These are phyloP conservation scores for Tothia fuscella DNA, from an alignment of 2,329 filamentous ascomycete species.

Conservation along the genomic window DNA sequence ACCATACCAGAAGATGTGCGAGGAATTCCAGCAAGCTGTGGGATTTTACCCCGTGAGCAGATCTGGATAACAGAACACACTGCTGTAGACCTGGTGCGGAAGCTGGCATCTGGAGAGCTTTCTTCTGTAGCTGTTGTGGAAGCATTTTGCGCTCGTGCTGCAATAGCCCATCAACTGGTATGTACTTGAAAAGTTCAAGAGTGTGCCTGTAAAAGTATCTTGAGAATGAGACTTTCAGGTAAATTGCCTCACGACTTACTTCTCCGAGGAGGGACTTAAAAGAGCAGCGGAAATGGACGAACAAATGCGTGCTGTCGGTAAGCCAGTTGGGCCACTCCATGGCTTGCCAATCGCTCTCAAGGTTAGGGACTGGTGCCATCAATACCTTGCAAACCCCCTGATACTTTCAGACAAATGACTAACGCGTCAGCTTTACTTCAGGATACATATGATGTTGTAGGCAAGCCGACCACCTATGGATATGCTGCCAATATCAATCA, in stretches of 20 bases:
- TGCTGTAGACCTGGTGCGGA: slow-evolving; percentile 29
- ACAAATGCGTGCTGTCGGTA: slow-evolving; percentile 5
- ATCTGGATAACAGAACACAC: slow-evolving; percentile 37
- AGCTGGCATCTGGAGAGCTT: slow-evolving; percentile 24
- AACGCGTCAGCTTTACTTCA: background rate
- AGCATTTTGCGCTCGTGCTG: slow-evolving; percentile 33
- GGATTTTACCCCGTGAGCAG: slow-evolving; percentile 20
- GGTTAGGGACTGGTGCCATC: too few relatives aligned
- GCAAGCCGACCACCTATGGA: slow-evolving; percentile 28
- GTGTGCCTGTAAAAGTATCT: too few relatives aligned
- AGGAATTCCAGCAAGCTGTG: background rate
- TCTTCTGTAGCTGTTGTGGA: slow-evolving; percentile 26
- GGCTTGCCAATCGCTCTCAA: slow-evolving; percentile 25
- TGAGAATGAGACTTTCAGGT: slow-evolving; percentile 16
- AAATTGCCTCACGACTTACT: slow-evolving; percentile 29
- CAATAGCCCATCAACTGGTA: slow-evolving; percentile 1
- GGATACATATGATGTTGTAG: slow-evolving; percentile 21
- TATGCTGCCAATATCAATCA: slow-evolving; percentile 31
- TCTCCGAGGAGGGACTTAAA: slow-evolving; percentile 24
- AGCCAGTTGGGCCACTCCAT: slow-evolving; percentile 11
- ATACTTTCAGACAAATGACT: background rate
- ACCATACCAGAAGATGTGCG: too few relatives aligned
- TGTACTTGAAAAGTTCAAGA: background rate
- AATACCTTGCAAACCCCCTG: too few relatives aligned
- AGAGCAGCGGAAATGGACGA: slow-evolving; percentile 21